Evolutionary conservation across 2,329 filamentous ascomycete species (phyloP).

Genomic region (Apiospora arundinis): DNA sequence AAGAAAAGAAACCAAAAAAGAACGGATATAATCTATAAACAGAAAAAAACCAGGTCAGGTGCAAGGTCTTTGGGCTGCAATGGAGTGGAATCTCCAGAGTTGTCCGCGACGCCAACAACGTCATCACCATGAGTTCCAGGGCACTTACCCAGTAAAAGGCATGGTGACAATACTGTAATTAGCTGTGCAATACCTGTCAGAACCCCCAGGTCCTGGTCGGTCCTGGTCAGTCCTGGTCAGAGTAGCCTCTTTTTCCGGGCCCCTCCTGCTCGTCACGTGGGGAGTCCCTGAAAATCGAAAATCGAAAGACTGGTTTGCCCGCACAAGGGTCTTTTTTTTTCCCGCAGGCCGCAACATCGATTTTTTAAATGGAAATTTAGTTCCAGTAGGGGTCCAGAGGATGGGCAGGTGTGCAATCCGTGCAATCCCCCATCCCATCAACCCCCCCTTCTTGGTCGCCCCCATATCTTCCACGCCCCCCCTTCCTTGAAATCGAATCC

Average conservation of each 20-base stretch:
- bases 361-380: background rate
- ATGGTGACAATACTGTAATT: background rate
- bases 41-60: background rate
- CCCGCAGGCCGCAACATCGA: background rate
- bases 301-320: constrained; percentile 7
- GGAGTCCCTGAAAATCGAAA: constrained; percentile 20
- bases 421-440: constrained; percentile 1
- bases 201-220: background rate
- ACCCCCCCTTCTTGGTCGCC: constrained; percentile 5
- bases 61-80: background rate
- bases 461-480: constrained; percentile 15
- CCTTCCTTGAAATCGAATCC: constrained; percentile 12
- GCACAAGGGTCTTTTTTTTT: constrained; percentile 19
- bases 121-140: background rate
- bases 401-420: background rate
- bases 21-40: background rate
- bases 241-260: background rate
- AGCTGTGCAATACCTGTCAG: background rate
- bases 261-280: constrained; percentile 18
- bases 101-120: background rate
- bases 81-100: background rate
- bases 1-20: background rate
- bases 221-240: background rate
- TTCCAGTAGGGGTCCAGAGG: constrained; percentile 3
- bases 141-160: constrained; percentile 8